Conservation (phyloP, 2,329 filamentous ascomycete species). For the Cladosporium halotolerans region DNA sequence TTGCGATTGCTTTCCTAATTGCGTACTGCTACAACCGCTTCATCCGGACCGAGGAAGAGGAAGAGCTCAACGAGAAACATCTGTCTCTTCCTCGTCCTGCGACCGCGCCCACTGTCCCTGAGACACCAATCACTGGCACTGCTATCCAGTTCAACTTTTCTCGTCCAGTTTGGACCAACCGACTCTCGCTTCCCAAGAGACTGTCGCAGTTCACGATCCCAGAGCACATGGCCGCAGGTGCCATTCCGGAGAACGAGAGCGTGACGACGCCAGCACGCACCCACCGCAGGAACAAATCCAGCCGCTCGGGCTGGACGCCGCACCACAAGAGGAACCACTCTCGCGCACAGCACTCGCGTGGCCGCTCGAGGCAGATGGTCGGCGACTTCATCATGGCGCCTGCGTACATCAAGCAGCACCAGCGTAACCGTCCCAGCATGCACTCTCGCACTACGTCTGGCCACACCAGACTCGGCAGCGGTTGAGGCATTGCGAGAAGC, state of each 20-base stretch:
- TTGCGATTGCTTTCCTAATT: slow-evolving; percentile 8
- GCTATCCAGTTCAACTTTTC: slow-evolving; percentile 12
- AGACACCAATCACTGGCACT: slow-evolving; percentile 9
- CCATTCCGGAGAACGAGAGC: slow-evolving; percentile 5
- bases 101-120: slow-evolving; percentile 7
- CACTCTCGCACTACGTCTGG: slow-evolving; percentile 9
- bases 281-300: slow-evolving; percentile 7
- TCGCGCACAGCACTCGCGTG: slow-evolving; percentile 4
- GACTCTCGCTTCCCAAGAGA: slow-evolving; percentile 9
- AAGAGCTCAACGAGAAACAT: slow-evolving; percentile 11
- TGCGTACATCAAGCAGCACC: slow-evolving; percentile 11
- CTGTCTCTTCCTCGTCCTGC: slow-evolving; percentile 10
- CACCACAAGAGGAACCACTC: slow-evolving; percentile 6
- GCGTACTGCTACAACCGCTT: slow-evolving; percentile 12
- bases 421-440: slow-evolving; percentile 6
- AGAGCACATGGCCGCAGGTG: slow-evolving; percentile 10
- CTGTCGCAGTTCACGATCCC: slow-evolving; percentile 10
- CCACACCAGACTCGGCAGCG: slow-evolving; percentile 11
- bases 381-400: slow-evolving; percentile 11
- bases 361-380: slow-evolving; percentile 6
- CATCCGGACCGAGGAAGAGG: slow-evolving; percentile 4
- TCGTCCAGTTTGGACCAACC: slow-evolving; percentile 9
- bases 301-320: slow-evolving; percentile 5
- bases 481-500: slow-evolving; percentile 1
- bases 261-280: slow-evolving; percentile 4